These are phyloP conservation scores for Benincasa hispida DNA, from an alignment of 306 rosid species.

Conservation along the genomic window DNA sequence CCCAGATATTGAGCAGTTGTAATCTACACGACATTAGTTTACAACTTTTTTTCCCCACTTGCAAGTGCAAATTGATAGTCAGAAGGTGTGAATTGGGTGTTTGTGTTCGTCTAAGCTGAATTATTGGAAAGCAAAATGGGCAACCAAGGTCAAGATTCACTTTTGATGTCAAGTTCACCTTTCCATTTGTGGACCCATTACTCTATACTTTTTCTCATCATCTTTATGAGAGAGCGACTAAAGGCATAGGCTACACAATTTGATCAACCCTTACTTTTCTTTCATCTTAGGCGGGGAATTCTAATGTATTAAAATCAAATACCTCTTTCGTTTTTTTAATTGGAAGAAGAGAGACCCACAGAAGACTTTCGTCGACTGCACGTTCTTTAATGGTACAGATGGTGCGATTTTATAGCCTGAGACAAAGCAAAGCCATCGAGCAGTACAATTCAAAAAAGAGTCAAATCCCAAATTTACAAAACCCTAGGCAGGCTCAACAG, in stretches of 20 bases:
- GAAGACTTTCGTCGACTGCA: not conserved
- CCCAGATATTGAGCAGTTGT: not conserved
- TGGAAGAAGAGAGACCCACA: not conserved
- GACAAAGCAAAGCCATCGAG: not conserved
- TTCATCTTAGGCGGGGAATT: not conserved
- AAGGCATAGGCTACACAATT: not conserved
- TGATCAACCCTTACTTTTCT: not conserved
- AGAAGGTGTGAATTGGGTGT: not conserved
- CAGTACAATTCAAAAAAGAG: not conserved
- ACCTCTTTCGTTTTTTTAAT: not conserved
- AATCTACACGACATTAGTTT: not conserved
- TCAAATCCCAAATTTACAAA: not conserved
- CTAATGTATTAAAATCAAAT: not conserved
- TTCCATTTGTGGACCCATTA: slow-evolving; percentile 8
- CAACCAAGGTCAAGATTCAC: not conserved
- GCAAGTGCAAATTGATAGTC: not conserved
- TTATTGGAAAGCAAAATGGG: not conserved
- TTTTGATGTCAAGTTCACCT: not conserved
- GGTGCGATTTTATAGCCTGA: not conserved
- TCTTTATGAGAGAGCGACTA: not conserved
- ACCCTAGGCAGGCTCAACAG: not conserved
- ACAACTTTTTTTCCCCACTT: not conserved
- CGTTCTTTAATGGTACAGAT: not conserved
- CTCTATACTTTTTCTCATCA: not conserved
- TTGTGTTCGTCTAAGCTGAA: not conserved